Conservation (phyloP, 306 rosid species). For the Alnus glutinosa region DNA sequence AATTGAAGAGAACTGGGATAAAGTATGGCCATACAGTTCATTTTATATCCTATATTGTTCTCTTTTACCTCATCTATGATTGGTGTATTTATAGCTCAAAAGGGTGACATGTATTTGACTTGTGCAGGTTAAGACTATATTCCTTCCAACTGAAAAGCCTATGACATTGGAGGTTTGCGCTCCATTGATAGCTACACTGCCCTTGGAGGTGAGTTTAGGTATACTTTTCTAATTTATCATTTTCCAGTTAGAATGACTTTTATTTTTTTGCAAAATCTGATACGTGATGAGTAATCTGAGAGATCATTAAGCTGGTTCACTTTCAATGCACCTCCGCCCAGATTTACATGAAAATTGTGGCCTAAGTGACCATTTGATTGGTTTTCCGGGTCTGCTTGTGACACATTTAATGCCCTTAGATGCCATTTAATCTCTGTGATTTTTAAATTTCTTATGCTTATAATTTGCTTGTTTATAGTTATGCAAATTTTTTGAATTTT, state of each 20-base stretch:
- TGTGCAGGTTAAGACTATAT: constrained; percentile 65
- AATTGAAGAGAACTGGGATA: constrained; percentile 88
- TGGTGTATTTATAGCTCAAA: background rate
- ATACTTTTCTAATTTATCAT: constrained; percentile 8
- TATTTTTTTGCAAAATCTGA: background rate
- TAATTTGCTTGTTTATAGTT: too few species aligned
- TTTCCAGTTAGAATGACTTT: background rate
- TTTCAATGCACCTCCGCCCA: constrained; percentile 1
- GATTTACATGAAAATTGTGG: background rate
- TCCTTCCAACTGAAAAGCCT: constrained; percentile 68
- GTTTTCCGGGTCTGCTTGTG: background rate
- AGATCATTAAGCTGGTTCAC: background rate
- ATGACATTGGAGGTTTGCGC: constrained; percentile 69
- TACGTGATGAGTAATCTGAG: constrained; percentile 6
- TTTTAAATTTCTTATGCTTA: background rate
- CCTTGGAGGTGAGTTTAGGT: constrained; percentile 65
- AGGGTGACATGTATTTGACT: background rate
- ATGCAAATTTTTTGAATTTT: too few species aligned
- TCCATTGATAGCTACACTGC: constrained; percentile 84
- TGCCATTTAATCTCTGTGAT: background rate
- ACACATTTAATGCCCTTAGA: constrained; percentile 11
- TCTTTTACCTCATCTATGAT: background rate
- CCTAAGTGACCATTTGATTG: background rate
- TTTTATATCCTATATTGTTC: background rate
- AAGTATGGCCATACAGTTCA: constrained; percentile 37